phyloP scores from a whole-genome alignment of 2,329 filamentous ascomycete species.

The Fusarium aywerte region DNA sequence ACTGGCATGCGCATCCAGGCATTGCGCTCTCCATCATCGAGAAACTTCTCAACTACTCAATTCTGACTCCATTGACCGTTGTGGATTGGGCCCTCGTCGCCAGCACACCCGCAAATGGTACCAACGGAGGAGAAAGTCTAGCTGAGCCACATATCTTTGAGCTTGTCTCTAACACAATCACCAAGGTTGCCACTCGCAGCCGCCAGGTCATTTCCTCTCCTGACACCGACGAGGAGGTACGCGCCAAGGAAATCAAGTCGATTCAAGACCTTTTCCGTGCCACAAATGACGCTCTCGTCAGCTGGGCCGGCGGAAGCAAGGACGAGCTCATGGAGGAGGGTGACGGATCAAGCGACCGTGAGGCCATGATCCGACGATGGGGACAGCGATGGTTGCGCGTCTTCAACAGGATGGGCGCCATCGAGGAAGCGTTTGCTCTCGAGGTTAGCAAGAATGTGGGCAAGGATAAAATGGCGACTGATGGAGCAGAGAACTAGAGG shows the following conservation, averaged over 20 bases:
- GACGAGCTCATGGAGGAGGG: constrained; percentile 79
- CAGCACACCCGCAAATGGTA: constrained; percentile 59
- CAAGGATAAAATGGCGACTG: constrained; percentile 36
- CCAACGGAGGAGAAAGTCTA: constrained; percentile 71
- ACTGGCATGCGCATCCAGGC: constrained; percentile 93
- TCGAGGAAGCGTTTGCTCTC: constrained; percentile 78
- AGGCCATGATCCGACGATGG: constrained; percentile 79
- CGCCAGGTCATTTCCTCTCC: constrained; percentile 78
- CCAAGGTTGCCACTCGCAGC: constrained; percentile 88
- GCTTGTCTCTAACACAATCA: constrained; percentile 86
- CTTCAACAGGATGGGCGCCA: constrained; percentile 81
- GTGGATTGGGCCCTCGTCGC: constrained; percentile 87
- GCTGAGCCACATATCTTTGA: constrained; percentile 85
- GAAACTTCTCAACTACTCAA: constrained; percentile 97
- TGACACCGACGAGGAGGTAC: constrained; percentile 71
- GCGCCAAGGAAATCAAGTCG: constrained; percentile 74
- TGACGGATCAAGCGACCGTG: constrained; percentile 67
- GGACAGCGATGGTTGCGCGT: constrained; percentile 87
- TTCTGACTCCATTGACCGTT: constrained; percentile 85
- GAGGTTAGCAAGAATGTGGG: constrained; percentile 47
- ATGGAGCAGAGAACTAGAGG: constrained; percentile 38
- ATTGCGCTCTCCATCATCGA: constrained; percentile 93
- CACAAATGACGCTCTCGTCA: constrained; percentile 80
- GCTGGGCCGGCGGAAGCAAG: constrained; percentile 77
- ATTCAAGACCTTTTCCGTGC: constrained; percentile 84